Evolutionary conservation across 306 rosid genomes (phyloP).

Genomic region (Sphenostylis stenocarpa): DNA sequence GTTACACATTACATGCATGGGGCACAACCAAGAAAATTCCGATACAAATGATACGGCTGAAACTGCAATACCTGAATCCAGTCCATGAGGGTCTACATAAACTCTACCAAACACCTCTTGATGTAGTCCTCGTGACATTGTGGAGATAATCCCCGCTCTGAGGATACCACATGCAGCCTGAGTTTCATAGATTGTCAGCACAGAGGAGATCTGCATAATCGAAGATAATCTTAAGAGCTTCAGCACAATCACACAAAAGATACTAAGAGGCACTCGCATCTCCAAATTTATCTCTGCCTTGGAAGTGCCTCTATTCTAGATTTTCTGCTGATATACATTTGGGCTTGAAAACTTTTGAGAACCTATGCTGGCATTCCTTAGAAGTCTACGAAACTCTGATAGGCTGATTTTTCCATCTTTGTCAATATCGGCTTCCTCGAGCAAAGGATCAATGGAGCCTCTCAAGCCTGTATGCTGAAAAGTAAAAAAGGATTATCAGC

Average conservation of each 20-base stretch:
- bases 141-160: slow-evolving; percentile 26
- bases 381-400: slow-evolving; percentile 68
- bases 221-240: slow-evolving; percentile 25
- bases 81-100: slow-evolving; percentile 32
- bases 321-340: slow-evolving; percentile 21
- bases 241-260: slow-evolving; percentile 16
- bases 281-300: slow-evolving; percentile 21
- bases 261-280: slow-evolving; percentile 7
- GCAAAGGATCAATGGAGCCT: slow-evolving; percentile 75
- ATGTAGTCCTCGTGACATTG: background rate
- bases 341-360: slow-evolving; percentile 48
- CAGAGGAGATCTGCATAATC: slow-evolving; percentile 22
- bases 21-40: slow-evolving; percentile 44
- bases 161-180: slow-evolving; percentile 33
- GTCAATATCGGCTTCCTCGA: slow-evolving; percentile 87
- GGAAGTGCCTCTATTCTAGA: background rate
- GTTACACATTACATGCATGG: slow-evolving; percentile 33
- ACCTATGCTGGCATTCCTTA: slow-evolving; percentile 80
- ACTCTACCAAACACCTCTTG: slow-evolving; percentile 30
- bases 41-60: slow-evolving; percentile 33
- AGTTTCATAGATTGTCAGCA: slow-evolving; percentile 31
- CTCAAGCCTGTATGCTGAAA: slow-evolving; percentile 73
- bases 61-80: slow-evolving; percentile 37
- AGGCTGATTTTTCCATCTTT: slow-evolving; percentile 85
- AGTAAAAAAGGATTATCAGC: slow-evolving; percentile 23